Base-by-base conservation (phyloP, 2,329 filamentous ascomycete species). In the Cladophialophora exuberans region DNA sequence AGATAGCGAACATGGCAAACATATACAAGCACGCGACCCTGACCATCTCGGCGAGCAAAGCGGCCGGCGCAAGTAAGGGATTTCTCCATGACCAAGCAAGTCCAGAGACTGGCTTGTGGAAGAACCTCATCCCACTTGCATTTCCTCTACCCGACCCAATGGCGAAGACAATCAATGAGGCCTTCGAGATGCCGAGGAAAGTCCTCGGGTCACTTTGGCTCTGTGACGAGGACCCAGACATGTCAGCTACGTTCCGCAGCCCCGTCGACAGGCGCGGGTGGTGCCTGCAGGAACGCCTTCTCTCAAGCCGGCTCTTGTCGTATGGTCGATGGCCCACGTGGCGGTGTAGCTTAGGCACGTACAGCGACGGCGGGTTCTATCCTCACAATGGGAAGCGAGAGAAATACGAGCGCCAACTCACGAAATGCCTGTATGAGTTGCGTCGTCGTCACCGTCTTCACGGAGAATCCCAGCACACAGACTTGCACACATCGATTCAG, bases 1-100 rank as follows among this genome's bases (percentile, higher is more conserved):
- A 70, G 47, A 49, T 62, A 1, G 49, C 39, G 13, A 42, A 48
- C 23, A 70, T 71, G 67, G 55, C 43, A 2, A 38, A 57, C 4
- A 60, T 71, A 1, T 71, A 70, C 45, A 48, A 42, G 3, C 50
- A 61, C 36, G 49, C 62, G 6, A 47, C 45, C 20, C 42, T 63
- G 4, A 68, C 61, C 17, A 64, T 69, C 26, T 43, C 56, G 4
- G 66, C 67, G 2, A 45, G 26, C 55, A 39, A 23, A 15, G 18
- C 42, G 23, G 23, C n/a, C 28, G 18, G 39, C 7, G 11, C 35
- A 7, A 38, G 17, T 9, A 13, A 13, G 7, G 11, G 11, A 7
- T 38, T 38, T 18, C 7, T 17, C 7, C 11, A 38, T 7, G 17
- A 17, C 11, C 11, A 38, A n/a, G 17, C 17, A 7, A n/a, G 11